These are phyloP conservation scores for Fusarium sp. DNA, from an alignment of 2,329 filamentous ascomycete genomes.

Conservation along the genomic window DNA sequence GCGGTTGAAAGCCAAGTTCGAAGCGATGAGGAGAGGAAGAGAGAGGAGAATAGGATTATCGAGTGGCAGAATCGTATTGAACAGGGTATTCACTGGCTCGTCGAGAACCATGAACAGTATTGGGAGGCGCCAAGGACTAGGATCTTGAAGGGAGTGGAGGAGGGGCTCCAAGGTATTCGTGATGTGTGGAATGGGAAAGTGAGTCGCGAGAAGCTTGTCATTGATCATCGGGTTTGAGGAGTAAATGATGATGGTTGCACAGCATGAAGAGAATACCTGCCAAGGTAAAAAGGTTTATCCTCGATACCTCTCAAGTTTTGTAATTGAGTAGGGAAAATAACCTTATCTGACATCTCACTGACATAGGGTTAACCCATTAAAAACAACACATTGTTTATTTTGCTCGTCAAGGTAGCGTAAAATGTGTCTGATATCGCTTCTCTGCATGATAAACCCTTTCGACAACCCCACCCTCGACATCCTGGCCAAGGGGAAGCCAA, in stretches of 20 bases:
- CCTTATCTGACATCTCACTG: not conserved
- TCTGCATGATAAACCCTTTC: too few relatives aligned
- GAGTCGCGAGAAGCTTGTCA: conserved; percentile 7
- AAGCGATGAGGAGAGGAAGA: not conserved
- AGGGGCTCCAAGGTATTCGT: conserved; percentile 1
- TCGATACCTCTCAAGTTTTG: accelerated
- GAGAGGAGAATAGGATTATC: not conserved
- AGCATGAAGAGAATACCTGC: too few relatives aligned
- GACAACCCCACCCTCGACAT: not conserved
- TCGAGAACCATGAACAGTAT: not conserved
- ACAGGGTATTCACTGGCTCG: not conserved
- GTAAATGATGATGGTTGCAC: accelerated
- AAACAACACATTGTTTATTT: too few relatives aligned
- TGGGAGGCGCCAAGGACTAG: conserved; percentile 2
- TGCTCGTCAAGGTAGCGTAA: accelerated
- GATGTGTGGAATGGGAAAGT: conserved; percentile 14
- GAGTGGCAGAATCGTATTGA: conserved; percentile 5
- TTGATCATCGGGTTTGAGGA: not conserved
- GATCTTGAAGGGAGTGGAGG: not conserved
- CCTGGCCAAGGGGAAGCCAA: accelerated
- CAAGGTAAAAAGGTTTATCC: too few relatives aligned
- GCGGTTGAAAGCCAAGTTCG: not conserved
- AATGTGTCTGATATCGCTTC: not conserved
- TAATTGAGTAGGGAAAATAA: accelerated
- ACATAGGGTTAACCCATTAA: accelerated